A percentile compares a stretch with the other conserved stretches of the same genome.
Evolutionary conservation across 2,329 filamentous ascomycete species (phyloP).

Genomic region (Pleoardoris graminearum): DNA sequence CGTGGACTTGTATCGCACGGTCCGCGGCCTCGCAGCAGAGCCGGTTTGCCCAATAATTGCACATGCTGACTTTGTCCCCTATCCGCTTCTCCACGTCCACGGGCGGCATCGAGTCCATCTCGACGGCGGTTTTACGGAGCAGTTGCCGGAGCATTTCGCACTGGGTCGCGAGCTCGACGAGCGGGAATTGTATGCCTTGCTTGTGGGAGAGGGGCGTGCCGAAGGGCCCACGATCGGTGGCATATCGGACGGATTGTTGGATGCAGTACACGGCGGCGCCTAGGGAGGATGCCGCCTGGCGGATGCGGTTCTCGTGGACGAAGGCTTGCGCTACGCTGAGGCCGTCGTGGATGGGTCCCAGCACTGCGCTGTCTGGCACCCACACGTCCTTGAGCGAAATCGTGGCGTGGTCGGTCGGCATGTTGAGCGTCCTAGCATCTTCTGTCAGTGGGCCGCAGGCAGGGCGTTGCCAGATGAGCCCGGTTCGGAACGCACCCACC

Average conservation of each 20-base stretch:
- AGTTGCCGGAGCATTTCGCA: constrained; percentile 64
- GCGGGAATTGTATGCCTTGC: constrained; percentile 66
- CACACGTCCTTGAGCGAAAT: constrained; percentile 61
- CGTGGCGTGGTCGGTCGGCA: constrained; percentile 68
- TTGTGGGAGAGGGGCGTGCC: constrained; percentile 61
- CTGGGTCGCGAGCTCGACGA: constrained; percentile 65
- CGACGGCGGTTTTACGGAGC: constrained; percentile 63
- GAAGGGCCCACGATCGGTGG: constrained; percentile 58
- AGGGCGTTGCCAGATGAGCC: too few species aligned
- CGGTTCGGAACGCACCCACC: constrained; percentile 33
- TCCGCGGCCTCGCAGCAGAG: constrained; percentile 64
- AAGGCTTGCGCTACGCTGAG: constrained; percentile 66
- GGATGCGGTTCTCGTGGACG: constrained; percentile 67
- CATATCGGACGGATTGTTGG: constrained; percentile 60
- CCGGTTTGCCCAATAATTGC: constrained; percentile 67
- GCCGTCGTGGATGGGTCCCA: constrained; percentile 58
- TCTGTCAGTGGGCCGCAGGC: neutral
- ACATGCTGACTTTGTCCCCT: constrained; percentile 67
- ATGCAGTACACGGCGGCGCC: constrained; percentile 65
- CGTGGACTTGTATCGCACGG: constrained; percentile 64
- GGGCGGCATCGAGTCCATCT: constrained; percentile 62
- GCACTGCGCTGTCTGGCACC: constrained; percentile 57
- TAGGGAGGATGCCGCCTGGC: constrained; percentile 65
- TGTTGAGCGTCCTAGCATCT: constrained; percentile 60
- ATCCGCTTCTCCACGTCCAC: constrained; percentile 61